Percentiles rank a stretch among this genome's conserved stretches.
These are phyloP conservation scores for Diaporthe australafricana DNA, from an alignment of 2,329 filamentous ascomycete species.

Conservation along the genomic window DNA sequence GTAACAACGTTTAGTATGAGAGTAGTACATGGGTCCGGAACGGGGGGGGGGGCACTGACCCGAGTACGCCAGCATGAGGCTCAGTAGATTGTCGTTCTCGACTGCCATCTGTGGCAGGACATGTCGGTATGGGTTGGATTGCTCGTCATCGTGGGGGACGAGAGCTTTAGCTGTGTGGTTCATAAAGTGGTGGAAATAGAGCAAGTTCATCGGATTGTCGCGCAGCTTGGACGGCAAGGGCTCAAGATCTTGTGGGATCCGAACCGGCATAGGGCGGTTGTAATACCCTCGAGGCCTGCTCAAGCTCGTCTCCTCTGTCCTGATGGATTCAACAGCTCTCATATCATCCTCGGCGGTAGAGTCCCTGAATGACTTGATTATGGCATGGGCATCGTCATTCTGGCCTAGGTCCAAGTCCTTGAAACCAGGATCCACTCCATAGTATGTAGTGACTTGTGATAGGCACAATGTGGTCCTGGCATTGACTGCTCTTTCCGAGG, in stretches of 20 bases:
- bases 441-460: slow-evolving; percentile 59
- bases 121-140: slow-evolving; percentile 64
- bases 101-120: slow-evolving; percentile 72
- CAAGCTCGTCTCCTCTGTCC: slow-evolving; percentile 40
- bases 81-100: slow-evolving; percentile 77
- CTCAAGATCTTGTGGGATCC: slow-evolving; percentile 60
- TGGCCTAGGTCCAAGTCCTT: slow-evolving; percentile 76
- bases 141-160: slow-evolving; percentile 62
- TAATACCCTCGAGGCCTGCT: slow-evolving; percentile 75
- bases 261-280: slow-evolving; percentile 73
- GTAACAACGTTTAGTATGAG: neutral
- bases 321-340: neutral
- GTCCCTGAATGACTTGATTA: slow-evolving; percentile 47
- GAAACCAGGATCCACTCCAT: slow-evolving; percentile 78
- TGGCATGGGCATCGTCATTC: slow-evolving; percentile 78
- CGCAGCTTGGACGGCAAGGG: slow-evolving; percentile 64
- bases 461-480: slow-evolving; percentile 34
- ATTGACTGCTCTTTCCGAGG: slow-evolving; percentile 36
- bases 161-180: slow-evolving; percentile 79
- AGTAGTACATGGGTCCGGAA: neutral
- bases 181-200: slow-evolving; percentile 76
- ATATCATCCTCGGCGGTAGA: slow-evolving; percentile 23
- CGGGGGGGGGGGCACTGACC: slow-evolving; percentile 48
- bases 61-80: slow-evolving; percentile 83
- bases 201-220: slow-evolving; percentile 83